phyloP scores from a whole-genome alignment of 1,139 yeast genomes.

The Candida sp. region DNA sequence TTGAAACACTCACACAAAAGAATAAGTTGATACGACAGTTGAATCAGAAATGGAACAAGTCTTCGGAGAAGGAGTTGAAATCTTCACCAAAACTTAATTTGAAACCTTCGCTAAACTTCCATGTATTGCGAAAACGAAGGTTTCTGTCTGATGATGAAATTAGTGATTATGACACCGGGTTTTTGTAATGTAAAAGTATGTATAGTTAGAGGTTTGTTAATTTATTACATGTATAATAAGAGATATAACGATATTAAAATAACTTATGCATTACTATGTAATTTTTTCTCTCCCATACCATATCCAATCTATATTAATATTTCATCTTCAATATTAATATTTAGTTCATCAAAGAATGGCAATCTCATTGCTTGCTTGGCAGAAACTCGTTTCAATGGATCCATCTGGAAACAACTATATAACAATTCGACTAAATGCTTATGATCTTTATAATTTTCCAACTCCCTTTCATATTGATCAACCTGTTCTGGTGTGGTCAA shows the following conservation, averaged over 20 bases:
- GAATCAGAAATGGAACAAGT: constrained; percentile 37
- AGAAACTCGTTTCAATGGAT: constrained; percentile 50
- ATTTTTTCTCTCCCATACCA: too few relatives aligned
- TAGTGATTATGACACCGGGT: constrained; percentile 9
- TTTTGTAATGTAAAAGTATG: too few relatives aligned
- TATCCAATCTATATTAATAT: constrained; percentile 29
- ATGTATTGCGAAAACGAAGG: constrained; percentile 14
- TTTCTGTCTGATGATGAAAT: constrained; percentile 18
- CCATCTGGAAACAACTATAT: constrained; percentile 51
- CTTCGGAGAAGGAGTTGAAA: constrained; percentile 6
- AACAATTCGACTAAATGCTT: constrained; percentile 51
- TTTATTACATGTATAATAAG: not conserved
- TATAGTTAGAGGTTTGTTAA: too few relatives aligned
- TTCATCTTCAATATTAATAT: constrained; percentile 30
- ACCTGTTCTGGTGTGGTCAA: constrained; percentile 5
- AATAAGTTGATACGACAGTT: constrained; percentile 32
- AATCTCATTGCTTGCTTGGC: constrained; percentile 56
- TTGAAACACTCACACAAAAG: constrained; percentile 21
- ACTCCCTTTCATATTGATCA: constrained; percentile 13
- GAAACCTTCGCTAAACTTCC: constrained; percentile 1
- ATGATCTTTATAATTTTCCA: constrained; percentile 36
- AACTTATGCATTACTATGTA: constrained; percentile 3
- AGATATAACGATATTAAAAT: too few relatives aligned
- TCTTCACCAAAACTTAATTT: not conserved
- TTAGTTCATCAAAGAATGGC: constrained; percentile 50